Evolutionary conservation across 2,329 filamentous ascomycete species (phyloP), one percentile per base, ranked within the genome.

Genomic region (Karstenula rhodostoma): DNA sequence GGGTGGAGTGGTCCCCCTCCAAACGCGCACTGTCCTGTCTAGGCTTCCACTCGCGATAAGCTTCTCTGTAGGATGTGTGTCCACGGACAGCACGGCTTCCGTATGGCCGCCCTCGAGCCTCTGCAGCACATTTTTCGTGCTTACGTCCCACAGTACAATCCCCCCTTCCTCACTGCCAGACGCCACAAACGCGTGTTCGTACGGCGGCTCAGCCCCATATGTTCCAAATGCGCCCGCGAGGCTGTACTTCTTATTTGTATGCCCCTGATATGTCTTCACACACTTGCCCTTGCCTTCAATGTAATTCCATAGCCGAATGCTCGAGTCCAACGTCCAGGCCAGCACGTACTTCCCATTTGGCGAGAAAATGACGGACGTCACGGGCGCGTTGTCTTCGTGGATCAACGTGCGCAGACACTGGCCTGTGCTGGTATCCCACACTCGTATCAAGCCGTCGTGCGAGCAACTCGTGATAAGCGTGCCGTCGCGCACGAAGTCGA

Each of bases 211-310:
- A 19, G 42, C 40, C 0, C 82, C 82, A 64, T 90, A 89, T 1
- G 87, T 84, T 13, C 92, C 94, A 73, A 98, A 97, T 43, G 90
- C 90, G 4, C 93, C 92, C 2, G 87, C 87, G n/a, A 98, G 84
- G 66, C 92, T 94, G 78, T 91, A 98, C 62, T 89, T 89, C 57
- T 87, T 84, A 76, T 99, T 99, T 57, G 83, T 81, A 73, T 98
- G 95, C 0, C 95, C 95, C 76, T 97, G 93, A 78, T 98, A 99
- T 15, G 95, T 99, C 84, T 99, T 99, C 72, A 97, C 90, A 68
- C 95, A 95, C 29, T 89, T 88, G 8, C 94, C 94, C 40, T 93
- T 89, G 3, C 94, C 94, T 23, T 93, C 88, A 9, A 96, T 90
- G 75, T 98, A 99, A 77, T 97, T 92, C 95, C 95, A 99, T 23